phyloP scores from a whole-genome alignment of 345 rosid genomes.

The Firmiana major region DNA sequence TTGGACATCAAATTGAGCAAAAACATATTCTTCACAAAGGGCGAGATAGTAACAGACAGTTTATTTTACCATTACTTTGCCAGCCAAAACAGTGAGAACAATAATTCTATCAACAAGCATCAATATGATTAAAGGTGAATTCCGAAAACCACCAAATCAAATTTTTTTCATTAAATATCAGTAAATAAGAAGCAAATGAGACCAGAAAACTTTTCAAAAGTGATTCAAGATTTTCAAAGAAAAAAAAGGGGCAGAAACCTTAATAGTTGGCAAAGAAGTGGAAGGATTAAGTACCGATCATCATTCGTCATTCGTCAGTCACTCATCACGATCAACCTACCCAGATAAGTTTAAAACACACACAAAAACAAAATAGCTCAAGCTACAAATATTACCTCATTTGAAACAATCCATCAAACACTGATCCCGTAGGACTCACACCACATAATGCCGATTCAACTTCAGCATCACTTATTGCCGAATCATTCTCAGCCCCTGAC shows the following conservation, averaged over 20 bases:
- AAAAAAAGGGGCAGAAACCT: background rate
- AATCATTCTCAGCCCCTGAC: slow-evolving; percentile 41
- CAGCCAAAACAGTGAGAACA: background rate
- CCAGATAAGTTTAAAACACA: background rate
- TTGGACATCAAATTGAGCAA: background rate
- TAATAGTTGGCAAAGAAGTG: background rate
- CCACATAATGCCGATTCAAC: slow-evolving; percentile 49
- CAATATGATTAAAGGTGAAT: background rate
- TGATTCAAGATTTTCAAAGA: background rate
- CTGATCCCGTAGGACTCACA: slow-evolving; percentile 19
- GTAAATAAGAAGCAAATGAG: background rate
- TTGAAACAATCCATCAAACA: slow-evolving; percentile 25
- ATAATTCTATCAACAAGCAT: background rate
- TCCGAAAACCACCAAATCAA: background rate
- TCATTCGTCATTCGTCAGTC: too few relatives aligned
- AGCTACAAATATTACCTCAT: slow-evolving; percentile 39
- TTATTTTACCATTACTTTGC: background rate
- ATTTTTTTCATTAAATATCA: background rate
- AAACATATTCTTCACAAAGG: background rate
- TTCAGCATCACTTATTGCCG: slow-evolving; percentile 51
- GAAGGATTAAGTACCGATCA: background rate
- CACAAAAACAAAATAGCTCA: background rate
- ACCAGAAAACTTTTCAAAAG: background rate
- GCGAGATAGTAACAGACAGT: background rate
- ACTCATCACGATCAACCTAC: background rate